A percentile compares a stretch with the other conserved stretches of the same genome.
phyloP scores from a whole-genome alignment of 2,329 filamentous ascomycete genomes.

The Venturia pyrina region DNA sequence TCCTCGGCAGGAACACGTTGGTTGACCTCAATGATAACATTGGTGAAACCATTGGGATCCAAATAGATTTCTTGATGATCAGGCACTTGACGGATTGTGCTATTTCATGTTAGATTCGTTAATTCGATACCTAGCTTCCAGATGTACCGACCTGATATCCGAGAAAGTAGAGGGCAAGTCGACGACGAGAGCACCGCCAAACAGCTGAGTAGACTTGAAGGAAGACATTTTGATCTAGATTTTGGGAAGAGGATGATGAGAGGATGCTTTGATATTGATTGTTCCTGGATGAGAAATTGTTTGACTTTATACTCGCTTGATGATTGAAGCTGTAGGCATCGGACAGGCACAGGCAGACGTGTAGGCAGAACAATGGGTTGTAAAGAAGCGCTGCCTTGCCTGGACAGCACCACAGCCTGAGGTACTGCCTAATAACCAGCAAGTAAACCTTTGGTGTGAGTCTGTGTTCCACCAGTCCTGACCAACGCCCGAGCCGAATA shows the following conservation, averaged over 20 bases:
- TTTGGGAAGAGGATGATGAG: neutral
- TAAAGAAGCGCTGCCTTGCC: neutral
- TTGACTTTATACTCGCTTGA: neutral
- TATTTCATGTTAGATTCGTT: conserved; percentile 25
- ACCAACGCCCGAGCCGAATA: neutral
- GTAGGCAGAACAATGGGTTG: neutral
- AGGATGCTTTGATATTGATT: neutral
- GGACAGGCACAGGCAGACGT: neutral
- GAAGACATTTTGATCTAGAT: neutral
- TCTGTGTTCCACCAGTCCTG: neutral
- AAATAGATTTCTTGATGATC: conserved; percentile 92
- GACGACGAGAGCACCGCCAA: conserved; percentile 60
- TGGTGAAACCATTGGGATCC: conserved; percentile 72
- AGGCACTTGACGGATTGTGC: conserved; percentile 63
- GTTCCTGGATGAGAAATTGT: neutral
- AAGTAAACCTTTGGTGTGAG: too few relatives aligned
- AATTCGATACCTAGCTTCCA: neutral
- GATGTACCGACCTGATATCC: conserved; percentile 55
- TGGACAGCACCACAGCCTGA: neutral
- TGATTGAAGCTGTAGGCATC: neutral
- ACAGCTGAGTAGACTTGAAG: conserved; percentile 41
- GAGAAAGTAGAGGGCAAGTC: conserved; percentile 59
- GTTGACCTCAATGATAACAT: conserved; percentile 82
- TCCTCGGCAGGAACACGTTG: conserved; percentile 59
- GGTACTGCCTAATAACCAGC: neutral